A percentile compares a stretch with the other conserved stretches of the same genome.
Evolutionary conservation across 2,329 filamentous ascomycete species (phyloP).

Genomic region (Aspergillus sp.): DNA sequence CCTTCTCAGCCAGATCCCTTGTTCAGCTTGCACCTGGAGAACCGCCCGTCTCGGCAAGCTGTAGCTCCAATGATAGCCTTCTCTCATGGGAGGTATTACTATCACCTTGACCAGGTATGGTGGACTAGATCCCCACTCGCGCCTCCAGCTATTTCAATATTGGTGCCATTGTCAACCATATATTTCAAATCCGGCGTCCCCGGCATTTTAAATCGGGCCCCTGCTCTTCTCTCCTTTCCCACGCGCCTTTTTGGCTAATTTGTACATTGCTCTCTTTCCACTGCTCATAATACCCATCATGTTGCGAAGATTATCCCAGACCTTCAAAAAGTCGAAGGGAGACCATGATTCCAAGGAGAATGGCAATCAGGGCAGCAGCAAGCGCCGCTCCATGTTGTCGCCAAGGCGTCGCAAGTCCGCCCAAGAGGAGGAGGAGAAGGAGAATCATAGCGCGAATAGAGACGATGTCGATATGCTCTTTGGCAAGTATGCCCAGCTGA

Average conservation of each 20-base stretch:
- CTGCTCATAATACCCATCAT: conserved; percentile 18
- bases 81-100: conserved; percentile 3
- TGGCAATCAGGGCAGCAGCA: conserved; percentile 18
- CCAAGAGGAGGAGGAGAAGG: conserved; percentile 5
- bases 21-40: too few relatives aligned
- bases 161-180: not conserved
- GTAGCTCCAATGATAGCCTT: too few relatives aligned
- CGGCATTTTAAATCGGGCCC: conserved; percentile 1
- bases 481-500: conserved; percentile 37
- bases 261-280: not conserved
- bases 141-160: not conserved
- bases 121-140: conserved; percentile 6
- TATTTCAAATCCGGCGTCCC: conserved; percentile 10
- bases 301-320: conserved; percentile 32
- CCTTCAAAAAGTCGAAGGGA: conserved; percentile 30
- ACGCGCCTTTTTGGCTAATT: conserved; percentile 1
- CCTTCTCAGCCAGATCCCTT: too few relatives aligned
- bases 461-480: conserved; percentile 34
- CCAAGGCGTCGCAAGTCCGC: conserved; percentile 15
- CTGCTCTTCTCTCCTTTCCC: conserved; percentile 7
- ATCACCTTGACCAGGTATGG: conserved; percentile 9
- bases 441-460: conserved; percentile 26
- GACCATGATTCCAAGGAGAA: conserved; percentile 25
- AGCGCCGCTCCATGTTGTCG: conserved; percentile 25
- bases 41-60: too few relatives aligned